Conservation (phyloP, 1,284 basidiomycete genomes). For the Phylloboletellus chloephorus region DNA sequence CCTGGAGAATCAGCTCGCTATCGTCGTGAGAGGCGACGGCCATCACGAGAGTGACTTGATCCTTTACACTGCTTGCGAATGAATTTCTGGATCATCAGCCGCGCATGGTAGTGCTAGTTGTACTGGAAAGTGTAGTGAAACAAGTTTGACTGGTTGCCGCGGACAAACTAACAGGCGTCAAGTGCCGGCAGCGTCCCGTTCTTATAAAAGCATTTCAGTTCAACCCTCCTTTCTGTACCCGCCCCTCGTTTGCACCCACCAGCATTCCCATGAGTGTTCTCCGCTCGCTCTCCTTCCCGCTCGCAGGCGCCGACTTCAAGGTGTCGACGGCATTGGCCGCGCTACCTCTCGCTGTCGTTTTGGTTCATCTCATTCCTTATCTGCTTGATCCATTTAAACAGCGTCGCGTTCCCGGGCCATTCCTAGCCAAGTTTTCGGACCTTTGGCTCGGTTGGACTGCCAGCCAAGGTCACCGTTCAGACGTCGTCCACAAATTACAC, state of each 20-base stretch:
- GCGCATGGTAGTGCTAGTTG: no score
- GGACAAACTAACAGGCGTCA: no score
- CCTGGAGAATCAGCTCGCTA: no score
- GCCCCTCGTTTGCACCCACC: conserved; percentile 4
- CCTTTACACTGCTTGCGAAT: no score
- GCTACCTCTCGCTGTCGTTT: conserved; percentile 32
- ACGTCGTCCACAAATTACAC: conserved; percentile 74
- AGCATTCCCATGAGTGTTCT: conserved; percentile 19
- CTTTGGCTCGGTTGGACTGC: conserved; percentile 69
- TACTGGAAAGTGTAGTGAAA: no score
- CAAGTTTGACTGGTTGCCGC: no score
- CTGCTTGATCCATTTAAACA: conserved; percentile 55
- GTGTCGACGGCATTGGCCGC: conserved; percentile 19
- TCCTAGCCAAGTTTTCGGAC: conserved; percentile 71
- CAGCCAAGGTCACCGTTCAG: conserved; percentile 68
- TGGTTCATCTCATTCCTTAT: conserved; percentile 54
- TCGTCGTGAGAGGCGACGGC: no score
- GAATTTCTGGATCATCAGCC: no score
- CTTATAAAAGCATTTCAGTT: no score
- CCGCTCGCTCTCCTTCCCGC: conserved; percentile 10
- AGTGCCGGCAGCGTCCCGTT: no score
- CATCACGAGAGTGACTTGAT: no score
- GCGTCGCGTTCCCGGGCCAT: conserved; percentile 67
- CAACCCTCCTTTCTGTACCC: neutral
- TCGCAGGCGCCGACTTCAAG: conserved; percentile 8